Conservation (phyloP, 2,329 filamentous ascomycete genomes). For the Monosporascus cannonballus region DNA sequence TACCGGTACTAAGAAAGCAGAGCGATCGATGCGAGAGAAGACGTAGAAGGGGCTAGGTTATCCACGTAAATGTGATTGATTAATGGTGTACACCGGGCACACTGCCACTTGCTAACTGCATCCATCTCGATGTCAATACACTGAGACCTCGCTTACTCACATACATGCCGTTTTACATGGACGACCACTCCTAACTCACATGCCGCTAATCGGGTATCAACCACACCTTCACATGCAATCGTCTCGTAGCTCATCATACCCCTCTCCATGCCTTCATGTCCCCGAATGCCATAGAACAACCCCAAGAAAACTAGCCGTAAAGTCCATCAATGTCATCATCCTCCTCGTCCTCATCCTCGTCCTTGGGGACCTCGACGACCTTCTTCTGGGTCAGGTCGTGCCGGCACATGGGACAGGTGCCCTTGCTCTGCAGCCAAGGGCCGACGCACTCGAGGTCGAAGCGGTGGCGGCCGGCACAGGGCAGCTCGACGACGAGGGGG, state of each 20-base stretch:
- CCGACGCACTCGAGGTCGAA: conserved; percentile 65
- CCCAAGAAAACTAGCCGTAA: conserved; percentile 29
- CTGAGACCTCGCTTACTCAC: too few relatives aligned
- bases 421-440: conserved; percentile 59
- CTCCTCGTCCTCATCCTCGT: conserved; percentile 44
- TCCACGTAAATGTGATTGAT: not conserved
- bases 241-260: not conserved
- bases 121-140: not conserved
- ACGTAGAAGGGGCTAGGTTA: not conserved
- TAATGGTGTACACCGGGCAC: not conserved
- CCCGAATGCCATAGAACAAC: not conserved
- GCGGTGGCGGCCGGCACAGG: conserved; percentile 50
- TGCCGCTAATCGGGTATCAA: too few relatives aligned
- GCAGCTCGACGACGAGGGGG: conserved; percentile 58
- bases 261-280: not conserved
- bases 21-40: not conserved
- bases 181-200: too few relatives aligned
- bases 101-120: not conserved
- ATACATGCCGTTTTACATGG: too few relatives aligned
- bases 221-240: too few relatives aligned
- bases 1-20: conserved; percentile 14
- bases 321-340: conserved; percentile 46
- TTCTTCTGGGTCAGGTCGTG: conserved; percentile 52
- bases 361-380: conserved; percentile 31
- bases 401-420: conserved; percentile 58